Evolutionary conservation across 805 yeast species (phyloP), one percentile per base, ranked within the genome.

Genomic region (Diddensiella santjacobensis): DNA sequence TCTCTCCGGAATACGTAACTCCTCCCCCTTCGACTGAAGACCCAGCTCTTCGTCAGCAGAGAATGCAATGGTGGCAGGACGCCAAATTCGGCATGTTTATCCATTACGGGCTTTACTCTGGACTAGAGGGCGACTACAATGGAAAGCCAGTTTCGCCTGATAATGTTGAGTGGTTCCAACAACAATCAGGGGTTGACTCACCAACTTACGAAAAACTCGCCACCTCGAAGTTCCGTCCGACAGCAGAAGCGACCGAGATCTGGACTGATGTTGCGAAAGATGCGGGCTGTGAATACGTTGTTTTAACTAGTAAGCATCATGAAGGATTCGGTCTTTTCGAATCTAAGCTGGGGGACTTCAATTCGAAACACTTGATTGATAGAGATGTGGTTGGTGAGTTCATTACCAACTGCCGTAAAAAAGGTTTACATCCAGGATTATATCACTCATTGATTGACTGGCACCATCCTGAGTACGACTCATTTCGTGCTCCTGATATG

Each of bases 11-110:
- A 13, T 18, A 38, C 10, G 18, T 20, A 8, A 22, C 22, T 6
- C 42, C 42, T 6, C 26, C 42, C 10, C 42, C 42, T 20, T 20
- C 42, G 10, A 38, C 13, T 5, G 49, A 46, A 26, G 20, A 36
- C 15, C 18, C 39, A 11, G 43, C 30, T 3, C 46, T 35, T 11
- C 33, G 49, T 17, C 35, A 38, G 3, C 29, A 31, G 33, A 35
- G 52, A 22, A 50, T 52, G 51, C 35, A 41, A 24, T 53, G 57
- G 57, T 53, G 52, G 53, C 43, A 40, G 15, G 48, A 48, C 23
- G 50, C 53, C 31, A 48, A 48, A 19, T 51, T 53, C 22, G 57
- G 57, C 11, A 50, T 53, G 55, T 53, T 53, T 22, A 49, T 53
- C 37, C 57, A 53, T 31, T 53, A 39, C 35, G 57, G 57, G 2